phyloP scores from a whole-genome alignment of 2,329 filamentous ascomycete species.

The Xylariaceae sp. region DNA sequence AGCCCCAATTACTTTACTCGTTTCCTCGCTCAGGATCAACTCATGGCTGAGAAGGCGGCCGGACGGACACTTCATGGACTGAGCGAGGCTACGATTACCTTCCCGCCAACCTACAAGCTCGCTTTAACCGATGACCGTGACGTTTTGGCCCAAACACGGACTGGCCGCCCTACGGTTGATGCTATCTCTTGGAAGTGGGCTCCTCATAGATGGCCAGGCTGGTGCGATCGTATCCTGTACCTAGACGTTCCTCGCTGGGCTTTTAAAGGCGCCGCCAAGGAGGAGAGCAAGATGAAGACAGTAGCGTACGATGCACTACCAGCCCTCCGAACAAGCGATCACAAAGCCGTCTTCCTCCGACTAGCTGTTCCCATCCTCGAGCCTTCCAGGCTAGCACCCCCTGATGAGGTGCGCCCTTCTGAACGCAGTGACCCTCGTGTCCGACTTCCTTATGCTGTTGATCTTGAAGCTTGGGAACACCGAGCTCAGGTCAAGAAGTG shows the following conservation, averaged over 20 bases:
- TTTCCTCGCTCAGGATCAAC: conserved; percentile 78
- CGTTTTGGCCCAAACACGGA: conserved; percentile 28
- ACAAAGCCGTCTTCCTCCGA: conserved; percentile 80
- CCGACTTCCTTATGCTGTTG: conserved; percentile 57
- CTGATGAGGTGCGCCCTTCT: conserved; percentile 20
- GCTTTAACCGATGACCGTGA: conserved; percentile 31
- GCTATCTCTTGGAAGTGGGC: conserved; percentile 73
- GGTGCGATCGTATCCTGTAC: conserved; percentile 91
- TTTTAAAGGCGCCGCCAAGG: conserved; percentile 33
- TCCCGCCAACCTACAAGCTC: conserved; percentile 96
- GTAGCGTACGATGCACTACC: conserved; percentile 77
- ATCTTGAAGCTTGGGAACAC: conserved; percentile 61
- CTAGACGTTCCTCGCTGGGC: conserved; percentile 65
- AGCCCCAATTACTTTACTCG: conserved; percentile 66
- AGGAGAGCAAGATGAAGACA: conserved; percentile 52
- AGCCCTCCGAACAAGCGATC: conserved; percentile 82
- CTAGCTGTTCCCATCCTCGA: conserved; percentile 67
- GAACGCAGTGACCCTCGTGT: conserved; percentile 33
- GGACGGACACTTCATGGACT: conserved; percentile 80
- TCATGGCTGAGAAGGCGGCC: conserved; percentile 71
- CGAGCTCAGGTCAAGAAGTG: conserved; percentile 44
- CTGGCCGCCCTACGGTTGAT: conserved; percentile 35
- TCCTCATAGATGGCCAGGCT: conserved; percentile 82
- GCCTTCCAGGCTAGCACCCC: conserved; percentile 47
- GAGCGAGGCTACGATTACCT: conserved; percentile 73